Percentiles rank a stretch among this genome's conserved stretches.
These are phyloP conservation scores for Thalassiosira exigua DNA, from an alignment of 352 stramenopile genomes.

Conservation along the genomic window DNA sequence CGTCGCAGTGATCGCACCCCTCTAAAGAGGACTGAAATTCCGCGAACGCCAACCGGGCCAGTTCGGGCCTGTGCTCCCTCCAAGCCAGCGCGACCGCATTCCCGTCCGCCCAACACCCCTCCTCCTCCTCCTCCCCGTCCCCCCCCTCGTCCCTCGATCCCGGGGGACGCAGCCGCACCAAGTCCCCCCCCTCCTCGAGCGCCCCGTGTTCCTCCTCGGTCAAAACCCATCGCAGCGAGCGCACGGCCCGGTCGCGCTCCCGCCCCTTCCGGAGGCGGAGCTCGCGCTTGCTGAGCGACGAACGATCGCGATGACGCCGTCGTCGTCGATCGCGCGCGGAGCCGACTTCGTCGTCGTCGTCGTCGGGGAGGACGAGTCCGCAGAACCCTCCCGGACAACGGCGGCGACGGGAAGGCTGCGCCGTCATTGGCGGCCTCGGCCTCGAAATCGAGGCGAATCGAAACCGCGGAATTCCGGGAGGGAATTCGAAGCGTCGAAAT, in stretches of 20 bases:
- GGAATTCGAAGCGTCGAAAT: too few relatives aligned
- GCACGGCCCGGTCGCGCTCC: slow-evolving; percentile 42
- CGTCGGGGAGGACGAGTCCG: slow-evolving; percentile 26
- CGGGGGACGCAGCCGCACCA: slow-evolving; percentile 30
- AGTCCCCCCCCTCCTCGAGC: slow-evolving; percentile 48
- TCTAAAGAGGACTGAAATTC: slow-evolving; percentile 42
- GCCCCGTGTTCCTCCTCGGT: slow-evolving; percentile 44
- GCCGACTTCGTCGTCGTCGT: slow-evolving; percentile 3
- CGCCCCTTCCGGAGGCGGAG: slow-evolving; percentile 36
- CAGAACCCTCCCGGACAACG: slow-evolving; percentile 56
- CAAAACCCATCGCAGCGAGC: slow-evolving; percentile 45
- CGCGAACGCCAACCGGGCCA: slow-evolving; percentile 53
- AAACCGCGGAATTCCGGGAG: too few relatives aligned
- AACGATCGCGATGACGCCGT: not conserved
- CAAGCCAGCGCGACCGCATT: slow-evolving; percentile 33
- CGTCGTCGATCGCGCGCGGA: too few relatives aligned
- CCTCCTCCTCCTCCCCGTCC: slow-evolving; percentile 1
- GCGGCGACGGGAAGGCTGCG: not conserved
- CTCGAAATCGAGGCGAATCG: not conserved
- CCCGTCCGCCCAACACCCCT: slow-evolving; percentile 35
- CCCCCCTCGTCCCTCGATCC: slow-evolving; percentile 5
- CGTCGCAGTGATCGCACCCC: slow-evolving; percentile 10
- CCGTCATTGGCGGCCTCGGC: not conserved
- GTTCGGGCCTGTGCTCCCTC: slow-evolving; percentile 53
- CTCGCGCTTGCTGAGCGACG: slow-evolving; percentile 46